phyloP scores from a whole-genome alignment of 495 filamentous ascomycete genomes.

The Aspergillus cavernicola region DNA sequence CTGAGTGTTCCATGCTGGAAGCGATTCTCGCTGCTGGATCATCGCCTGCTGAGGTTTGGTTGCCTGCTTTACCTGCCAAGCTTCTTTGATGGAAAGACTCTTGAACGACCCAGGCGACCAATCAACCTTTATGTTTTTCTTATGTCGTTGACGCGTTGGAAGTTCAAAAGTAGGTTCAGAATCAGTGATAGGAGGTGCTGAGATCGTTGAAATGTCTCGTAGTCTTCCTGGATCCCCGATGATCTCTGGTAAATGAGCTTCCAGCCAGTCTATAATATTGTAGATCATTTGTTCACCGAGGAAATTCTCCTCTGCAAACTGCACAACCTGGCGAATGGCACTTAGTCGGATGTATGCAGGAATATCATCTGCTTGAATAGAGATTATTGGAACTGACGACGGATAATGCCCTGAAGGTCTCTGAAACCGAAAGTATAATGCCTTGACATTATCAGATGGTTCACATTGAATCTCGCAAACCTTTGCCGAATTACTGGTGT shows the following conservation, averaged over 20 bases:
- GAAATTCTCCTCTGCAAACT: conserved; percentile 62
- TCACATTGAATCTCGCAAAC: conserved; percentile 63
- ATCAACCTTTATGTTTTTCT: conserved; percentile 36
- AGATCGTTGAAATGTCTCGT: conserved; percentile 70
- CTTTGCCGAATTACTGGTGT: conserved; percentile 49
- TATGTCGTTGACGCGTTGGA: conserved; percentile 50
- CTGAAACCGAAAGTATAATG: conserved; percentile 47
- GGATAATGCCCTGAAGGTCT: conserved; percentile 64
- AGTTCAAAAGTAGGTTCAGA: conserved; percentile 22
- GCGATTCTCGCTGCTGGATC: conserved; percentile 59
- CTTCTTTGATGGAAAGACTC: conserved; percentile 42
- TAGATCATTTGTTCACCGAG: conserved; percentile 85
- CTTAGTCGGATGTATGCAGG: conserved; percentile 92
- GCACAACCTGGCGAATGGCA: conserved; percentile 72
- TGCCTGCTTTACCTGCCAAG: conserved; percentile 54
- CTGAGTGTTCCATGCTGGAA: conserved; percentile 86
- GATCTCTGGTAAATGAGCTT: conserved; percentile 69
- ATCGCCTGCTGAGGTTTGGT: conserved; percentile 63
- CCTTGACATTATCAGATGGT: conserved; percentile 27
- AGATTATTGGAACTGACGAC: conserved; percentile 66
- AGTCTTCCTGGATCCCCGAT: conserved; percentile 79
- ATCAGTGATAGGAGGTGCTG: conserved; percentile 25
- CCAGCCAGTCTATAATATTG: conserved; percentile 85
- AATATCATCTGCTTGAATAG: conserved; percentile 59
- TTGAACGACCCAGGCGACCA: conserved; percentile 31